Evolutionary conservation across 2,329 filamentous ascomycete species (phyloP).

Genomic region (Cladosporium sp.): DNA sequence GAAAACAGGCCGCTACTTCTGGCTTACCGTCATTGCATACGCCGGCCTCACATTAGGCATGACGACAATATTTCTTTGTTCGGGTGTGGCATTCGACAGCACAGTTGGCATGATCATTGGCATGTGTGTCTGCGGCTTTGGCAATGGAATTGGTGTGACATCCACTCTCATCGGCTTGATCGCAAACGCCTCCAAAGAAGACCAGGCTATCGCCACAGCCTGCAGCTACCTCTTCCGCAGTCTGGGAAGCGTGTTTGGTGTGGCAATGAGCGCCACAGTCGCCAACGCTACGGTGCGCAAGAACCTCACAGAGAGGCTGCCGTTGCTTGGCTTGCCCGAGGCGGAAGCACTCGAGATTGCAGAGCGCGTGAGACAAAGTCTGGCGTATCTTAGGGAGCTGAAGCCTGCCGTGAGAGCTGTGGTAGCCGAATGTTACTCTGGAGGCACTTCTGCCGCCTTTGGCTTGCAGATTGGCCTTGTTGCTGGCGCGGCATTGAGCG

Average conservation of each 20-base stretch:
- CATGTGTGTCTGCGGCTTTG: conserved; percentile 50
- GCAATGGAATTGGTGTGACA: conserved; percentile 60
- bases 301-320: conserved; percentile 50
- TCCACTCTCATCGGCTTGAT: conserved; percentile 67
- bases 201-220: conserved; percentile 71
- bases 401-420: conserved; percentile 55
- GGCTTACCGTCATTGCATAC: conserved; percentile 59
- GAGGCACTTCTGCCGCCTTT: conserved; percentile 50
- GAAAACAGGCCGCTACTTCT: conserved; percentile 66
- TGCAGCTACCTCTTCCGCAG: conserved; percentile 78
- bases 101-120: conserved; percentile 53
- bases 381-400: conserved; percentile 63
- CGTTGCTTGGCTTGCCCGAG: conserved; percentile 40
- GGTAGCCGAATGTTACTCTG: conserved; percentile 64
- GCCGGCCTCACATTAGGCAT: conserved; percentile 49
- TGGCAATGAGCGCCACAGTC: conserved; percentile 66
- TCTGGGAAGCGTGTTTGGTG: conserved; percentile 60
- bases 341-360: conserved; percentile 62
- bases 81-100: conserved; percentile 49
- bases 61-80: conserved; percentile 53
- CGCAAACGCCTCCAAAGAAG: conserved; percentile 60
- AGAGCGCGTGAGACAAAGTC: conserved; percentile 61
- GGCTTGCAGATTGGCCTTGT: conserved; percentile 47
- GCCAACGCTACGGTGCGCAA: conserved; percentile 64
- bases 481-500: conserved; percentile 42